Percentiles rank a stretch among this genome's conserved stretches.
phyloP scores from a whole-genome alignment of 148 eudicot species.

The Fallopia convolvulus region DNA sequence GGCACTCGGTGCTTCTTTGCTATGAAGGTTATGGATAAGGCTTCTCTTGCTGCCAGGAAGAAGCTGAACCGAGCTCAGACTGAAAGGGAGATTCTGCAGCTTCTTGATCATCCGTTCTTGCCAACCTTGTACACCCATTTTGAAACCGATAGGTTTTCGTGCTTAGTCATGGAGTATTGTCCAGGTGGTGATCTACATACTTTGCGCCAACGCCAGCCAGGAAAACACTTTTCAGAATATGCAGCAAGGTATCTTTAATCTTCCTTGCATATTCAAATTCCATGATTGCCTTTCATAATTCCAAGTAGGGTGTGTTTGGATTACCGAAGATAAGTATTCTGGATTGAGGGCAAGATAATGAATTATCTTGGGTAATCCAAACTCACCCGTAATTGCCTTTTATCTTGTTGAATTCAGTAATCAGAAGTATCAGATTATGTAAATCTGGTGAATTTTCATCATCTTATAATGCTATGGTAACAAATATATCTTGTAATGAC shows the following conservation, averaged over 20 bases:
- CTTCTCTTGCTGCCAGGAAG: conserved; percentile 29
- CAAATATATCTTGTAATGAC: neutral
- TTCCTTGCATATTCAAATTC: neutral
- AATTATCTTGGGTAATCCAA: neutral
- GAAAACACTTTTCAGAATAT: conserved; percentile 28
- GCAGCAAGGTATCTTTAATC: conserved; percentile 18
- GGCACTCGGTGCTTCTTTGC: conserved; percentile 27
- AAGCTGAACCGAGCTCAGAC: conserved; percentile 31
- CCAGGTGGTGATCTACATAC: conserved; percentile 32
- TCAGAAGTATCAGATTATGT: neutral
- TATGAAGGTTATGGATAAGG: conserved; percentile 37
- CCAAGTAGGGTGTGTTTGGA: neutral
- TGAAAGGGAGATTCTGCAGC: conserved; percentile 33
- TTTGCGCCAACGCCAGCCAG: conserved; percentile 31
- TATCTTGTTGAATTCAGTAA: neutral
- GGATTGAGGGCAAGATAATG: too few species aligned
- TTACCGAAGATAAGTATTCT: too few species aligned
- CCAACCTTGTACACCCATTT: conserved; percentile 31
- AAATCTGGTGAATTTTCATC: neutral
- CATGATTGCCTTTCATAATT: neutral
- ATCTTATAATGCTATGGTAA: neutral
- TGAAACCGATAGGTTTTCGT: conserved; percentile 28
- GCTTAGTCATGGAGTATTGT: conserved; percentile 41
- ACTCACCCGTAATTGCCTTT: neutral
- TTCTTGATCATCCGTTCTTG: conserved; percentile 37